These are phyloP conservation scores for Microbotryum scabiosae DNA, from an alignment of 1,284 basidiomycete genomes.

Conservation along the genomic window DNA sequence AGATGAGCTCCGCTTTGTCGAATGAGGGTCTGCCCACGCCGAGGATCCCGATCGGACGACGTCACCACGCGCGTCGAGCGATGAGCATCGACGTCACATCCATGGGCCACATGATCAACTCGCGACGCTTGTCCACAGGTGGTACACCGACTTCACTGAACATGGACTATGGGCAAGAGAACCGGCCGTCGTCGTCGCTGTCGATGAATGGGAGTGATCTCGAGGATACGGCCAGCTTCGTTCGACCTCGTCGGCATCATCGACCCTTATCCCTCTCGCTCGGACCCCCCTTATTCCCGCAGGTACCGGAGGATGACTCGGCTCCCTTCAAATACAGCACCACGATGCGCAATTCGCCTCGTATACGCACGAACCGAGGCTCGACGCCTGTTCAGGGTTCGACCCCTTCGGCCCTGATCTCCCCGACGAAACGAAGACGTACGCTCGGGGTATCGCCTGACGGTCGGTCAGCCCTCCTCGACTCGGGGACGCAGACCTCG, in stretches of 20 bases:
- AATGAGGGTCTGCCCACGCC: neutral
- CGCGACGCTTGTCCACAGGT: no score
- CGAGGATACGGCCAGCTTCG: constrained; percentile 9
- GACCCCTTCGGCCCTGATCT: neutral
- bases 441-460: neutral
- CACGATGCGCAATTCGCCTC: no score
- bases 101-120: neutral
- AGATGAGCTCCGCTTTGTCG: neutral
- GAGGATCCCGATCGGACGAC: constrained; percentile 10
- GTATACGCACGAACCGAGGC: no score
- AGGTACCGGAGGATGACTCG: constrained; percentile 15
- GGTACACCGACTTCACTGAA: no score
- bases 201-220: neutral
- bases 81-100: constrained; percentile 26
- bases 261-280: constrained; percentile 27
- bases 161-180: neutral
- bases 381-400: no score
- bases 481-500: constrained; percentile 16
- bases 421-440: neutral
- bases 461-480: constrained; percentile 1
- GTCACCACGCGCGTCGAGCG: constrained; percentile 13
- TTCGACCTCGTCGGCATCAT: constrained; percentile 16
- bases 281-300: constrained; percentile 26
- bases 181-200: neutral
- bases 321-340: neutral